Conservation (phyloP, 2,329 filamentous ascomycete species). For the Calonectria multiphialidica region DNA sequence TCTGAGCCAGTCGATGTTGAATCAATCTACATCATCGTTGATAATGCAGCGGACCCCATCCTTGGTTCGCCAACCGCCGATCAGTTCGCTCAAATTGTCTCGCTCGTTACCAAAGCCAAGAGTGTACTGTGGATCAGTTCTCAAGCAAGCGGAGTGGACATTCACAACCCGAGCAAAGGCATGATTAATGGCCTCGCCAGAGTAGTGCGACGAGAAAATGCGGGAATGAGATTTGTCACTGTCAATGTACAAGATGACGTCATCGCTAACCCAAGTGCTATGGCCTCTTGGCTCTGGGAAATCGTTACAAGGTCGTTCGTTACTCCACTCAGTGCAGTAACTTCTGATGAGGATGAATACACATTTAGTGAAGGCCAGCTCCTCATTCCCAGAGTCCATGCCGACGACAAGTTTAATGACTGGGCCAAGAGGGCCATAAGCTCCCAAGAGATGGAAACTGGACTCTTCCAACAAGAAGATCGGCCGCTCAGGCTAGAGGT, state of each 20-base stretch:
- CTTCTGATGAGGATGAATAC: conserved; percentile 27
- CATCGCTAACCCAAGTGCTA: conserved; percentile 15
- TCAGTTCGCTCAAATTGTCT: conserved; percentile 16
- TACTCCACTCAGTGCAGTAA: not conserved
- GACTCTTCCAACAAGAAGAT: conserved; percentile 13
- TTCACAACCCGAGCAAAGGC: conserved; percentile 24
- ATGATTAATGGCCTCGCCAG: conserved; percentile 35
- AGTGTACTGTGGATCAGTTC: conserved; percentile 28
- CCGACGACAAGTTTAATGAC: conserved; percentile 22
- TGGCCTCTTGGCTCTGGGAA: conserved; percentile 8
- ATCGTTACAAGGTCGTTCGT: conserved; percentile 18
- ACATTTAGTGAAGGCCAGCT: conserved; percentile 21
- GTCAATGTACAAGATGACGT: conserved; percentile 28
- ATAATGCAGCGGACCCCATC: conserved; percentile 11
- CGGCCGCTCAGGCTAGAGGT: conserved; percentile 29
- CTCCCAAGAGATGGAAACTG: conserved; percentile 10
- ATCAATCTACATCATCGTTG: conserved; percentile 23
- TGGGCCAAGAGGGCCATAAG: conserved; percentile 18
- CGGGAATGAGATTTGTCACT: conserved; percentile 31
- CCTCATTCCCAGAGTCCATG: conserved; percentile 25
- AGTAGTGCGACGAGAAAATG: conserved; percentile 37
- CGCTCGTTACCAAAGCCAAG: conserved; percentile 15
- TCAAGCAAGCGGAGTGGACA: conserved; percentile 6
- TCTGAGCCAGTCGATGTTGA: conserved; percentile 12
- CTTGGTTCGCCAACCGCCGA: conserved; percentile 15